These are phyloP conservation scores for Pholiota conissans DNA, from an alignment of 768 basidiomycete genomes.

Conservation along the genomic window DNA sequence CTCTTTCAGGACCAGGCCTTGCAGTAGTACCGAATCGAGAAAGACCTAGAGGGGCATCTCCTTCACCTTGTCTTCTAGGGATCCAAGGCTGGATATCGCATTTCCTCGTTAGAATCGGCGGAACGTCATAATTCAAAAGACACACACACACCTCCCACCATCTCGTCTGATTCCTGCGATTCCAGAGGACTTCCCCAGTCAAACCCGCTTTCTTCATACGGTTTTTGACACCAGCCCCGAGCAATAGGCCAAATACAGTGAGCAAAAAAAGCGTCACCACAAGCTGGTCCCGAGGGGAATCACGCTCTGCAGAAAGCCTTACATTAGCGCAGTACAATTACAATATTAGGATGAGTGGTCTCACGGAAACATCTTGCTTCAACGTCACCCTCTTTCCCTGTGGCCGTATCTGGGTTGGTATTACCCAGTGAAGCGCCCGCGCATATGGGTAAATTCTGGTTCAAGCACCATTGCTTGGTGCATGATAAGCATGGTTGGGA, in stretches of 20 bases:
- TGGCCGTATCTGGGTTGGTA: constrained; percentile 88
- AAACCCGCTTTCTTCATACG: constrained; percentile 81
- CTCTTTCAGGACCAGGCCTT: constrained; percentile 32
- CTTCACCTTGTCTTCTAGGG: constrained; percentile 53
- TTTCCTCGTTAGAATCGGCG: not conserved
- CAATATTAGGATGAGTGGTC: constrained; percentile 29
- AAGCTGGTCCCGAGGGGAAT: constrained; percentile 93
- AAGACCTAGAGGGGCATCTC: constrained; percentile 32
- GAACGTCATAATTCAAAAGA: not conserved
- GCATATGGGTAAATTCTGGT: constrained; percentile 87
- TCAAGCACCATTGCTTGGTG: constrained; percentile 94
- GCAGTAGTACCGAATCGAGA: constrained; percentile 48
- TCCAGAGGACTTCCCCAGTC: constrained; percentile 61
- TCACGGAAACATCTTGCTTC: constrained; percentile 95
- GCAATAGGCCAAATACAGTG: constrained; percentile 81
- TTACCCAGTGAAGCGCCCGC: constrained; percentile 80
- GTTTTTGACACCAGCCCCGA: constrained; percentile 82
- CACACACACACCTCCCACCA: constrained; percentile 82
- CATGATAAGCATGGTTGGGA: constrained; percentile 91
- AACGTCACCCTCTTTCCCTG: constrained; percentile 93
- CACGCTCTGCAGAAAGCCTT: constrained; percentile 63
- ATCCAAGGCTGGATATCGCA: constrained; percentile 42
- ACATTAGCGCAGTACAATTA: constrained; percentile 1
- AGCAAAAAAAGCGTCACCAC: constrained; percentile 90
- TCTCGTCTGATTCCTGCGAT: constrained; percentile 44